phyloP scores from a whole-genome alignment of 768 basidiomycete species.

The Tylopilus sp. region DNA sequence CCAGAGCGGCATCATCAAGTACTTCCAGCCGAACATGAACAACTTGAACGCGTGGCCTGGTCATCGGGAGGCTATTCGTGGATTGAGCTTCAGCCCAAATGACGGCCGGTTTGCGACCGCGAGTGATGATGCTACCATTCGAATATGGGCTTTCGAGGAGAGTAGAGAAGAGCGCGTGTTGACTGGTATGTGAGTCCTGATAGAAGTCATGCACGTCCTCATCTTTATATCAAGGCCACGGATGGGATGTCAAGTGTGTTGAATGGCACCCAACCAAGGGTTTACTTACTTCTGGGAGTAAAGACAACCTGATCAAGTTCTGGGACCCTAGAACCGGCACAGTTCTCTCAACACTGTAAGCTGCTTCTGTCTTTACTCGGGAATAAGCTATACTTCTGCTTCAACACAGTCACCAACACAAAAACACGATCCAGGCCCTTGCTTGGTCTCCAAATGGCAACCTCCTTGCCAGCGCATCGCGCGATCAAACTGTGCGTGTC shows the following conservation, averaged over 20 bases:
- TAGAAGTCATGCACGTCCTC: not conserved
- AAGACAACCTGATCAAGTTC: conserved; percentile 98
- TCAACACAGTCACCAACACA: conserved; percentile 81
- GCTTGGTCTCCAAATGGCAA: conserved; percentile 95
- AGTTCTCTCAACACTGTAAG: conserved; percentile 85
- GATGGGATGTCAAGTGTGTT: conserved; percentile 98
- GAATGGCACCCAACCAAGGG: conserved; percentile 99
- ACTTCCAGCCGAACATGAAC: conserved; percentile 99
- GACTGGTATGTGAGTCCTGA: conserved; percentile 49
- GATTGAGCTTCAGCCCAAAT: conserved; percentile 88
- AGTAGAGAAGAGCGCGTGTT: conserved; percentile 84
- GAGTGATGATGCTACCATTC: conserved; percentile 91
- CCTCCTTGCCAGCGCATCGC: conserved; percentile 88
- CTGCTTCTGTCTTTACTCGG: conserved; percentile 4
- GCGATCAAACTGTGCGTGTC: conserved; percentile 92
- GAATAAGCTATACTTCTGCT: too few relatives aligned
- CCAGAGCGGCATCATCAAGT: conserved; percentile 93
- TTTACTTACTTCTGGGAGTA: conserved; percentile 89
- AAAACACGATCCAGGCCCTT: conserved; percentile 92
- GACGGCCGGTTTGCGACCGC: conserved; percentile 91
- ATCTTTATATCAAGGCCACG: conserved; percentile 66
- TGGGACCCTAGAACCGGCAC: conserved; percentile 98
- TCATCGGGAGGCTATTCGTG: conserved; percentile 91
- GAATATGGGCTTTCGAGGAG: conserved; percentile 94
- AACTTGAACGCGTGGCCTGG: conserved; percentile 93